These are phyloP conservation scores for Pueraria montana DNA, from an alignment of 306 rosid genomes.

Conservation along the genomic window DNA sequence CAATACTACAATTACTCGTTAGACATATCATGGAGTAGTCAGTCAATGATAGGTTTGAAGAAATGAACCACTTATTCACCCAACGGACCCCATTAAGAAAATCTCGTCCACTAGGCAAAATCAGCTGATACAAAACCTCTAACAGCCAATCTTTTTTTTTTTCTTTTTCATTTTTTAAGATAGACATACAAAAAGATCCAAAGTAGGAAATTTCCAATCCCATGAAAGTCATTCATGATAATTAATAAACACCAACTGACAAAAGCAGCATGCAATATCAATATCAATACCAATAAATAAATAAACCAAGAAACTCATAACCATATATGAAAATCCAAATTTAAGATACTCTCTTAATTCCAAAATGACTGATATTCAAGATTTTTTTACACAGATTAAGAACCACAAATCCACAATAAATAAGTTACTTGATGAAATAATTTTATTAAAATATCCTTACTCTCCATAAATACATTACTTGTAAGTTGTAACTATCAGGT, in stretches of 20 bases:
- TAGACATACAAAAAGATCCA: constrained; percentile 5
- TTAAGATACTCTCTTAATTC: too few relatives aligned
- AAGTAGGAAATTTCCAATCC: constrained; percentile 22
- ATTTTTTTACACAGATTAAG: too few relatives aligned
- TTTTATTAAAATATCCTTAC: too few relatives aligned
- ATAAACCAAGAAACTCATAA: neutral
- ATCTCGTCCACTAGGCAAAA: neutral
- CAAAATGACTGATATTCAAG: too few relatives aligned
- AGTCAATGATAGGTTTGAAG: neutral
- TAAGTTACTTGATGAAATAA: too few relatives aligned
- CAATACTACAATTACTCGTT: neutral
- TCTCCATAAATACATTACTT: too few relatives aligned
- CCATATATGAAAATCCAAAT: constrained; percentile 21
- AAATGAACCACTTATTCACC: constrained; percentile 1
- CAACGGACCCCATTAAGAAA: constrained; percentile 13
- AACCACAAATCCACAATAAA: too few relatives aligned
- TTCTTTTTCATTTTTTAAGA: neutral
- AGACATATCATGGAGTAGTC: neutral
- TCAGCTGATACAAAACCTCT: neutral
- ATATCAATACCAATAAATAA: neutral
- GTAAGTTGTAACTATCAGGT: too few relatives aligned
- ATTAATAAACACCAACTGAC: neutral
- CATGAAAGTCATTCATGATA: constrained; percentile 21
- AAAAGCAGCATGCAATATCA: constrained; percentile 15
- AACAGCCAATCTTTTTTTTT: neutral